phyloP scores from a whole-genome alignment of 192 early-diverging fungal species.

The Dimargaris verticillata region DNA sequence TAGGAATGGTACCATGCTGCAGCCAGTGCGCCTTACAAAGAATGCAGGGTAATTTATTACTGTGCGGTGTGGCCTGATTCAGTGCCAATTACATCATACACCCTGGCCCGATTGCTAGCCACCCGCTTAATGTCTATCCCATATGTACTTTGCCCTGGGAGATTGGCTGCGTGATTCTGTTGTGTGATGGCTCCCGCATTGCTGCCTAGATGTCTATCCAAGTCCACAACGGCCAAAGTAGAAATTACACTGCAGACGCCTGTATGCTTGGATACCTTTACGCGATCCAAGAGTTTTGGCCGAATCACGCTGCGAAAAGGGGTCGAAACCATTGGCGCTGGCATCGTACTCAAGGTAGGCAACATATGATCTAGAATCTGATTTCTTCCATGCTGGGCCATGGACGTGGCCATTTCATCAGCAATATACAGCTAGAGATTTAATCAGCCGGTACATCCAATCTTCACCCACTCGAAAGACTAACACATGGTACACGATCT shows the following conservation, averaged over 20 bases:
- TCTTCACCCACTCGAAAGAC: not conserved
- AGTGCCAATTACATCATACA: too few species aligned
- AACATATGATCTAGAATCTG: too few species aligned
- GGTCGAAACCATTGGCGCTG: conserved; percentile 78
- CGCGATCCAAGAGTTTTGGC: conserved; percentile 75
- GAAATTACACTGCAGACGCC: conserved; percentile 56
- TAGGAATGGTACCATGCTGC: too few species aligned
- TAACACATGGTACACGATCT: too few species aligned
- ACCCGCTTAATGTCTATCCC: too few species aligned
- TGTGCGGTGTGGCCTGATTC: too few species aligned
- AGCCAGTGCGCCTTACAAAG: too few species aligned
- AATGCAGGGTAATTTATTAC: too few species aligned
- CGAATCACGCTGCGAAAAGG: conserved; percentile 73
- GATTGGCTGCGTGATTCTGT: not conserved
- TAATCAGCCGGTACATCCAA: not conserved
- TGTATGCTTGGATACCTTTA: conserved; percentile 73
- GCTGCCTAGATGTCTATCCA: conserved; percentile 23
- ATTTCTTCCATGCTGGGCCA: too few species aligned
- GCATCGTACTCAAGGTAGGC: conserved; percentile 35
- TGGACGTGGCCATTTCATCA: too few species aligned
- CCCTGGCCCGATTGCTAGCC: too few species aligned
- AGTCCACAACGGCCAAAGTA: conserved; percentile 59
- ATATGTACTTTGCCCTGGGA: too few species aligned
- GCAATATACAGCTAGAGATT: not conserved
- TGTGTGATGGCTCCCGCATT: not conserved